Percentiles rank a stretch among this genome's conserved stretches.
Evolutionary conservation across 352 stramenopile species (phyloP).

Genomic region (Phytophthora uliginosa): DNA sequence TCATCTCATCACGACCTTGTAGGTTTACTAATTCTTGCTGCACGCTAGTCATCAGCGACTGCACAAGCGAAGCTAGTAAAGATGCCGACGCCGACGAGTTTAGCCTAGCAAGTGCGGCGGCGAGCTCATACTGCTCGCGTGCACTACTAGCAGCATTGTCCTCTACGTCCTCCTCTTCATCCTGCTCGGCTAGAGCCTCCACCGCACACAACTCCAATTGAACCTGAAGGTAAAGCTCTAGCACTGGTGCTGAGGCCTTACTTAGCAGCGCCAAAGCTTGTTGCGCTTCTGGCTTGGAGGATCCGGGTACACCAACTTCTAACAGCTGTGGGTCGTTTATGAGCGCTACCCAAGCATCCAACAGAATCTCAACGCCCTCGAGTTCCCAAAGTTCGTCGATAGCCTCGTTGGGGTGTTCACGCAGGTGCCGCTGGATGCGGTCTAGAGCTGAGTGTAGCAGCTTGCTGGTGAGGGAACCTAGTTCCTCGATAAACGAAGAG

Average conservation of each 20-base stretch:
- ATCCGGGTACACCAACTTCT: constrained; percentile 29
- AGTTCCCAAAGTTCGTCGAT: constrained; percentile 88
- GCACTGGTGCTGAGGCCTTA: constrained; percentile 67
- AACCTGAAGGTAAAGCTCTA: constrained; percentile 82
- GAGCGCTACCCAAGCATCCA: constrained; percentile 86
- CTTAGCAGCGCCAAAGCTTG: constrained; percentile 55
- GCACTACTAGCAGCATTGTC: constrained; percentile 74
- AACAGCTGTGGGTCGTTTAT: constrained; percentile 69
- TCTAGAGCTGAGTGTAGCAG: constrained; percentile 73
- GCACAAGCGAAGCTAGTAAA: constrained; percentile 69
- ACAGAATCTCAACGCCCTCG: constrained; percentile 80
- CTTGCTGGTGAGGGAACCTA: constrained; percentile 77
- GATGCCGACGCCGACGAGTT: constrained; percentile 63
- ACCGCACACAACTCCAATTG: constrained; percentile 77
- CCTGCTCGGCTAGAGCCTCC: constrained; percentile 73
- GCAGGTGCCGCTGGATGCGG: constrained; percentile 69
- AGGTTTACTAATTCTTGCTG: constrained; percentile 56
- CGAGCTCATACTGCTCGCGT: constrained; percentile 79
- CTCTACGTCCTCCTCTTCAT: constrained; percentile 89
- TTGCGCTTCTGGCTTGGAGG: constrained; percentile 40
- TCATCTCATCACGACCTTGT: constrained; percentile 65
- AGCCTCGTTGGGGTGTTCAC: constrained; percentile 47
- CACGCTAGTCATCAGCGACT: constrained; percentile 61
- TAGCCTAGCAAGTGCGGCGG: constrained; percentile 72
- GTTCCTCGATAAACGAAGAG: constrained; percentile 71